These are phyloP conservation scores for Syzygium syzygioides DNA, from an alignment of 441 rosid genomes.

Conservation along the genomic window DNA sequence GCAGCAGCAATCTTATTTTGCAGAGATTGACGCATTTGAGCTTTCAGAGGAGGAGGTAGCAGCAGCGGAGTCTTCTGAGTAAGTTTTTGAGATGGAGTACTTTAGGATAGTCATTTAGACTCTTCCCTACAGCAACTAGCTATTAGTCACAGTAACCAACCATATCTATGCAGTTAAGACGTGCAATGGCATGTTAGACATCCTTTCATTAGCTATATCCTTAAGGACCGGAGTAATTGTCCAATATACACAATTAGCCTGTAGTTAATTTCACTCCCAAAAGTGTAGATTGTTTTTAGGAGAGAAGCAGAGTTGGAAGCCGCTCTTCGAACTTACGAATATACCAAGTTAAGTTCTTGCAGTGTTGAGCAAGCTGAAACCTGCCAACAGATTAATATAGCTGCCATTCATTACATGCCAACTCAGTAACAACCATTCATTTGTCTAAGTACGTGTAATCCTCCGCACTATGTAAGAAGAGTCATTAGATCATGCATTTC, in stretches of 20 bases:
- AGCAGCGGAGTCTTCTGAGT: background rate
- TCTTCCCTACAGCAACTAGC: background rate
- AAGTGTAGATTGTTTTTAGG: background rate
- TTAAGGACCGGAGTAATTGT: background rate
- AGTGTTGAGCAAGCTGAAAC: background rate
- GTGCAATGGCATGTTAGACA: background rate
- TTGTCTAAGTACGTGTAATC: background rate
- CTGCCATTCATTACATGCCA: background rate
- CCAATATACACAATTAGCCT: background rate
- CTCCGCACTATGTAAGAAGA: background rate
- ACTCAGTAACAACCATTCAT: background rate
- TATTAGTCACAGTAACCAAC: background rate
- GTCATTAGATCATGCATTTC: background rate
- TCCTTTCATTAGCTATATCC: background rate
- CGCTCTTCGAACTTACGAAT: background rate
- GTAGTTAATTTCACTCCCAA: background rate
- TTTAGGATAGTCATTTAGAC: background rate
- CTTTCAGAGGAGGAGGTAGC: constrained; percentile 9
- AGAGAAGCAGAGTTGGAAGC: background rate
- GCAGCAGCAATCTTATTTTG: background rate
- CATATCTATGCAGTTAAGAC: background rate
- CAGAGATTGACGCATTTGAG: constrained; percentile 4
- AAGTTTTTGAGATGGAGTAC: background rate
- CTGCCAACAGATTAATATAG: background rate
- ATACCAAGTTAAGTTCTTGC: background rate